A percentile compares a stretch with the other conserved stretches of the same genome.
Conservation (phyloP, 495 filamentous ascomycete genomes). For the Penicillium arizonense region DNA sequence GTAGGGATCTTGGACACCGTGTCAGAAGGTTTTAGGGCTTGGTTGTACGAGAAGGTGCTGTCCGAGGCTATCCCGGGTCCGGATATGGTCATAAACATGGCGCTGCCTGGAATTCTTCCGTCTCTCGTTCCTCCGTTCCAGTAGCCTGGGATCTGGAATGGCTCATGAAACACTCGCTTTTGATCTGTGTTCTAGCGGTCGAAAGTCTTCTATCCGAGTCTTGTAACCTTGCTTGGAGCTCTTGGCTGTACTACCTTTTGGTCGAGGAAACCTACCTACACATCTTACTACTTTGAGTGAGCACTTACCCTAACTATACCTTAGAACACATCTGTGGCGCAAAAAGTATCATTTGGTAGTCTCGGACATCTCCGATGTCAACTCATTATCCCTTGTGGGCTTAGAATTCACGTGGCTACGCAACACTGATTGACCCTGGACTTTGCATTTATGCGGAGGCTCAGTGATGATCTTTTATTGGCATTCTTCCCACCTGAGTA, state of each 20-base stretch:
- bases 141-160: constrained; percentile 5
- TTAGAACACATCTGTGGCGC: not conserved
- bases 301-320: not conserved
- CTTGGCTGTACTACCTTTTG: not conserved
- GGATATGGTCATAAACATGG: constrained; percentile 1
- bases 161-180: constrained; percentile 3
- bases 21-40: not conserved
- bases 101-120: constrained; percentile 1
- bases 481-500: not conserved
- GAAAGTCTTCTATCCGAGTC: not conserved
- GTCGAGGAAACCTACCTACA: not conserved
- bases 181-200: too few relatives aligned
- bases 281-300: not conserved
- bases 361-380: not conserved
- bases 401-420: not conserved
- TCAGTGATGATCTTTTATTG: not conserved
- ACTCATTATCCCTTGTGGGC: not conserved
- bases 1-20: not conserved
- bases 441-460: not conserved
- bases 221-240: not conserved
- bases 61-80: constrained; percentile 5
- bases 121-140: constrained; percentile 5
- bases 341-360: not conserved
- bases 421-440: not conserved
- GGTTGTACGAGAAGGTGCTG: constrained; percentile 12